Base-by-base conservation (phyloP, 441 rosid genomes). In the Macaranga tanarius region DNA sequence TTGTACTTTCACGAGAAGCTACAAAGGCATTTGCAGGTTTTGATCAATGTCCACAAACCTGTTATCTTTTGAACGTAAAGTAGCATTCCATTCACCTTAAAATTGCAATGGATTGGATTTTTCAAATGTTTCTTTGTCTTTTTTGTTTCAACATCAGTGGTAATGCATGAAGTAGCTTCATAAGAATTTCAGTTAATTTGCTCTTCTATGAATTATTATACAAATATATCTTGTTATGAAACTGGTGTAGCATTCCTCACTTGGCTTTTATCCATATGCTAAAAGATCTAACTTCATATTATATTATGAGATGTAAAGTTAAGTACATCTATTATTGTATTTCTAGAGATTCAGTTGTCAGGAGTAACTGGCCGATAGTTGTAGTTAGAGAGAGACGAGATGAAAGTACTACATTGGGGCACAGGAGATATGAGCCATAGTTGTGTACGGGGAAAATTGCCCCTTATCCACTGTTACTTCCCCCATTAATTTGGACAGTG, bases 21-120 rank as follows among this genome's bases (percentile, higher is more conserved):
- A 75, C 79, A 59, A 83, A 81, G 55, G 78, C 76, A 77, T 63
- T 78, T 50, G 69, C 84, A 86, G 90, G 92, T 91, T 47, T 34
- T 68, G 48, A 78, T 75, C 25, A 63, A 20, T 42, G 51, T 58
- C 44, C 20, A 40, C 40, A 73, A 64, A 54, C 4, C 23, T 38
- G 10, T 4, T 10, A 15, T 15, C 58, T 51, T 55, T 20, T 55
- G 59, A n/a, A 38, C 10, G 2, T 48, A 13, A 25, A 26, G 3
- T 42, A 42, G 34, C 31, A 69, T 13, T 55, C 23, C 15, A 23
- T 62, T 40, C 20, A 19, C 11, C 13, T 48, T n/a, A 13, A 60
- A 55, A 47, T 12, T 47, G 51, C 51, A 47, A 10, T 42, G 7
- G 45, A 42, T 42, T 42, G 9, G 2, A 42, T 42, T 48, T 20